Percentiles rank a stretch among this genome's conserved stretches.
Evolutionary conservation across 495 filamentous ascomycete species (phyloP).

Genomic region (Aspergillus ellipticus): DNA sequence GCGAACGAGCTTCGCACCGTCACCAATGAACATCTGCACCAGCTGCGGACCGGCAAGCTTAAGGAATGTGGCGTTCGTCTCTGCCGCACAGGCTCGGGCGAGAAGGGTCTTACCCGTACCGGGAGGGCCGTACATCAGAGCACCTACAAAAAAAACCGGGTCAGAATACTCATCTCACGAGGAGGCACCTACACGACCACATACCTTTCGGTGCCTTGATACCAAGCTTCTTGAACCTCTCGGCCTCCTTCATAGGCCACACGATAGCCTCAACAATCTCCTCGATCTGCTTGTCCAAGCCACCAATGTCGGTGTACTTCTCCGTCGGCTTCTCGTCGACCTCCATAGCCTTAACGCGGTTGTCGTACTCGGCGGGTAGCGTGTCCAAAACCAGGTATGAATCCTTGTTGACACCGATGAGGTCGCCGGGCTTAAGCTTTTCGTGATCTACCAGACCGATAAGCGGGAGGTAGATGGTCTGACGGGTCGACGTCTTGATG

Average conservation of each 20-base stretch:
- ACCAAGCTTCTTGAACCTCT: constrained; percentile 98
- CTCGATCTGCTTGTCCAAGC: constrained; percentile 98
- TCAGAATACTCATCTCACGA: constrained; percentile 14
- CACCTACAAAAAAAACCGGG: constrained; percentile 53
- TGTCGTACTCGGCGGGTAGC: constrained; percentile 98
- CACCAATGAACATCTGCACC: constrained; percentile 99
- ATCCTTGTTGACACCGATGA: constrained; percentile 99
- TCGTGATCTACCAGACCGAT: constrained; percentile 96
- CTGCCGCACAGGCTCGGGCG: constrained; percentile 92
- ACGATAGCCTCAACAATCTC: constrained; percentile 99
- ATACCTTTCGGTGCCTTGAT: constrained; percentile 99
- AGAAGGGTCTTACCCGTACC: constrained; percentile 96
- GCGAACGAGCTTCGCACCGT: constrained; percentile 95
- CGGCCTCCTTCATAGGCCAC: constrained; percentile 99
- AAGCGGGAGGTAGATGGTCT: constrained; percentile 97
- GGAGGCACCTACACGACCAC: constrained; percentile 8
- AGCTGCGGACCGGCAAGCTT: constrained; percentile 97
- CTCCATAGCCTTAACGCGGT: constrained; percentile 99
- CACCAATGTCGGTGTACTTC: constrained; percentile 98
- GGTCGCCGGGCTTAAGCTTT: constrained; percentile 86
- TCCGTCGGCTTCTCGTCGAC: constrained; percentile 99
- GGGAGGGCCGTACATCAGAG: constrained; percentile 97
- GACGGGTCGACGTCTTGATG: constrained; percentile 98
- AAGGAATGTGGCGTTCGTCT: constrained; percentile 98
- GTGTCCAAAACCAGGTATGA: constrained; percentile 99